These are phyloP conservation scores for Thielaviopsis ethacetica DNA, from an alignment of 2,329 filamentous ascomycete genomes.

Conservation along the genomic window DNA sequence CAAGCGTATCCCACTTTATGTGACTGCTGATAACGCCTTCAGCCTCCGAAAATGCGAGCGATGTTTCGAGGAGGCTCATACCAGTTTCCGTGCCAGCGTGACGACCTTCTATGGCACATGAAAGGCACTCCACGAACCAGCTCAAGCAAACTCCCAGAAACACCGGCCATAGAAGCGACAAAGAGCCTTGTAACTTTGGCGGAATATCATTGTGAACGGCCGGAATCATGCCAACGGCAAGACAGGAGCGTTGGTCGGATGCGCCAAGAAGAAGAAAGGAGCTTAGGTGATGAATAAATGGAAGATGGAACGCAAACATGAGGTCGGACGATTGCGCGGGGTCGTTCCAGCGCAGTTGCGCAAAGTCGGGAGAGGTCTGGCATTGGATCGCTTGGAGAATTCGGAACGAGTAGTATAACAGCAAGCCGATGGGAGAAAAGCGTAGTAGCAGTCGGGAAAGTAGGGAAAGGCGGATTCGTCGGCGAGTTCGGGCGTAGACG, in stretches of 20 bases:
- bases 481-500: slow-evolving; percentile 79
- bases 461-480: slow-evolving; percentile 63
- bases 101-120: slow-evolving; percentile 74
- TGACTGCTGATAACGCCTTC: slow-evolving; percentile 75
- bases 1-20: slow-evolving; percentile 46
- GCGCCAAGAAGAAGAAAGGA: slow-evolving; percentile 58
- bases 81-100: slow-evolving; percentile 71
- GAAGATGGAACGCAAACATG: slow-evolving; percentile 53
- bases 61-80: slow-evolving; percentile 95
- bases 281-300: slow-evolving; percentile 55
- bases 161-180: slow-evolving; percentile 59
- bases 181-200: slow-evolving; percentile 52
- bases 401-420: slow-evolving; percentile 49
- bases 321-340: slow-evolving; percentile 46
- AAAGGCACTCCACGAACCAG: slow-evolving; percentile 78
- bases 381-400: slow-evolving; percentile 79
- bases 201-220: slow-evolving; percentile 30
- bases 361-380: slow-evolving; percentile 65
- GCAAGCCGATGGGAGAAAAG: slow-evolving; percentile 51
- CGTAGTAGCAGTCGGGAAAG: slow-evolving; percentile 54
- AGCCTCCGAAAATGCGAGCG: slow-evolving; percentile 86
- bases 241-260: slow-evolving; percentile 58
- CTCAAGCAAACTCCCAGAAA: slow-evolving; percentile 56
- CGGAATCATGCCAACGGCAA: slow-evolving; percentile 50
- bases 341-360: slow-evolving; percentile 52